A percentile compares a stretch with the other conserved stretches of the same genome.
Evolutionary conservation across 2,329 filamentous ascomycete genomes (phyloP).

Genomic region (Lachnellula arida): DNA sequence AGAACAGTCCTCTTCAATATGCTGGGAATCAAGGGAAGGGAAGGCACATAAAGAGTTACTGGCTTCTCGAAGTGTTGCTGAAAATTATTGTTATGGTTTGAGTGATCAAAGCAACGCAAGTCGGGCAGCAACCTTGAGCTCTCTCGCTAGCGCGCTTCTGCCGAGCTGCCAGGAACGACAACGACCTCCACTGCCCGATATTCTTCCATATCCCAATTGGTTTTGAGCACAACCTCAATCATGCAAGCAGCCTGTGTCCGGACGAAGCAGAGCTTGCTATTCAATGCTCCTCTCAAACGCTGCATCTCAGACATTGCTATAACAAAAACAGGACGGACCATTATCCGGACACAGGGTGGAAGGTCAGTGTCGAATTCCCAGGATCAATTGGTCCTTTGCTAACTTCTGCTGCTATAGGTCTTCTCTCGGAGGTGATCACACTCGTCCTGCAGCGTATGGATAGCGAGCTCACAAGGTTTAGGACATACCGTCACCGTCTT

Average conservation of each 20-base stretch:
- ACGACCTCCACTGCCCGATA: conserved; percentile 10
- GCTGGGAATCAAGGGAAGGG: neutral
- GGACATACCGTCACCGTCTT: conserved; percentile 97
- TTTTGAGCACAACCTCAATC: conserved; percentile 20
- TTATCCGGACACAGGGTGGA: conserved; percentile 83
- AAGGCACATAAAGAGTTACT: neutral
- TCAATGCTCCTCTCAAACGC: conserved; percentile 44
- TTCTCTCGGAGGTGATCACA: conserved; percentile 71
- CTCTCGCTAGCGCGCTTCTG: conserved; percentile 14
- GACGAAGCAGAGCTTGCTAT: no score
- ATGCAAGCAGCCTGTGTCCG: conserved; percentile 36
- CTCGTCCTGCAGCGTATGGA: conserved; percentile 1
- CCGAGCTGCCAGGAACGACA: conserved; percentile 11
- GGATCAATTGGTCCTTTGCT: conserved; percentile 23
- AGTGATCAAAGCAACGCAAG: neutral
- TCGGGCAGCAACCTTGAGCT: conserved; percentile 14
- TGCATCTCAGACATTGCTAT: conserved; percentile 79
- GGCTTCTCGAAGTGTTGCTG: conserved; percentile 4
- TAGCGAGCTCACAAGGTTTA: conserved; percentile 36
- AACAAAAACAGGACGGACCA: conserved; percentile 92
- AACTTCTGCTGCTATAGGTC: conserved; percentile 50
- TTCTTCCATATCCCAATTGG: conserved; percentile 17
- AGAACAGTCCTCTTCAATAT: neutral
- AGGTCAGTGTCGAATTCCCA: conserved; percentile 54
- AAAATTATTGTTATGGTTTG: conserved; percentile 5